Evolutionary conservation across 1,284 basidiomycete genomes (phyloP).

Genomic region (Cystobasidiaceae sp.): DNA sequence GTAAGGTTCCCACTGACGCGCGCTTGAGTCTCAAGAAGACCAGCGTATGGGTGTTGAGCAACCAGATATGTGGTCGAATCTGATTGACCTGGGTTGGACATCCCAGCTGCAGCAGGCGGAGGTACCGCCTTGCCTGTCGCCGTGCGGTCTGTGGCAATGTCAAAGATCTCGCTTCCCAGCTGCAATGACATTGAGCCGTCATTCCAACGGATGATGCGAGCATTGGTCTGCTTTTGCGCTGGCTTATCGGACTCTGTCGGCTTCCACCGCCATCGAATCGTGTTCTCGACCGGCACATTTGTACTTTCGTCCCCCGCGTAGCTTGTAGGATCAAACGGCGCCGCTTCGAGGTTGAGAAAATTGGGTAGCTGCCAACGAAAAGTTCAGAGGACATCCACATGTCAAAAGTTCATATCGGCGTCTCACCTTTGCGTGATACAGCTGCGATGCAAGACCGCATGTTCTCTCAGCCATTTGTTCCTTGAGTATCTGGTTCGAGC

Average conservation of each 20-base stretch:
- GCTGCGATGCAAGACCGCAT: conserved; percentile 10
- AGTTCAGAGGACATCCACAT: conserved; percentile 60
- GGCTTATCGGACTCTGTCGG: conserved; percentile 43
- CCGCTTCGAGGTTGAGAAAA: conserved; percentile 72
- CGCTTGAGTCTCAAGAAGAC: conserved; percentile 76
- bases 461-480: neutral
- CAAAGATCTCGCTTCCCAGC: conserved; percentile 80
- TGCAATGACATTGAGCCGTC: conserved; percentile 81
- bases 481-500: neutral
- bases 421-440: conserved; percentile 7
- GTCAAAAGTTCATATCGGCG: conserved; percentile 49
- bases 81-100: conserved; percentile 46
- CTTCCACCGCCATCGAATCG: conserved; percentile 79
- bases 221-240: conserved; percentile 70
- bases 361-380: conserved; percentile 58
- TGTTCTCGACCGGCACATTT: conserved; percentile 83
- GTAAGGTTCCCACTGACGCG: conserved; percentile 75
- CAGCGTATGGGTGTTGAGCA: conserved; percentile 78
- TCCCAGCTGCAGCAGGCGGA: conserved; percentile 10
- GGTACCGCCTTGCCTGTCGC: conserved; percentile 52
- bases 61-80: conserved; percentile 73
- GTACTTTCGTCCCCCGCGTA: conserved; percentile 61
- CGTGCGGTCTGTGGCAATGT: conserved; percentile 70
- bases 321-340: conserved; percentile 72
- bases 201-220: conserved; percentile 82